Conservation (phyloP, 1,139 yeast genomes). For the Sugiyamaella novakii region DNA sequence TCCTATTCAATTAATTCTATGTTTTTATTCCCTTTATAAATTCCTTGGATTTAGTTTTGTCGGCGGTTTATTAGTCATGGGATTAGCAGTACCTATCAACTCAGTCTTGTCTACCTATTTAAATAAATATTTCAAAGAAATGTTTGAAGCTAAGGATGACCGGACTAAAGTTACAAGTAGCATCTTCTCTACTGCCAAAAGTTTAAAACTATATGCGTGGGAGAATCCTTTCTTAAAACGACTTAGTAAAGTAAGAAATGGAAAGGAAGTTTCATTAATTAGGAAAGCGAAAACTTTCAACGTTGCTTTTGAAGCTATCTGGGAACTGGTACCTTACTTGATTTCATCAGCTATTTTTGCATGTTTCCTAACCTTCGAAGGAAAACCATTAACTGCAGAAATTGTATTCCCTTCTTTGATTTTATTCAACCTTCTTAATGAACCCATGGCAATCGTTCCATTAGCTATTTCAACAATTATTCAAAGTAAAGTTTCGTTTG, state of each 20-base stretch:
- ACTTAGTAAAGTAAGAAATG: slow-evolving; percentile 66
- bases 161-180: slow-evolving; percentile 63
- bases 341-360: slow-evolving; percentile 68
- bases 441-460: slow-evolving; percentile 55
- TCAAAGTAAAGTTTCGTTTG: slow-evolving; percentile 62
- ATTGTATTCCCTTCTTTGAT: slow-evolving; percentile 72
- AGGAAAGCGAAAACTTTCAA: slow-evolving; percentile 48
- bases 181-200: slow-evolving; percentile 62
- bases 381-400: slow-evolving; percentile 61
- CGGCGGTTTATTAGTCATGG: slow-evolving; percentile 57
- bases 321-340: slow-evolving; percentile 68
- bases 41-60: slow-evolving; percentile 63
- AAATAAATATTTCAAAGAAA: slow-evolving; percentile 54
- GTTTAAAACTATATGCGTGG: slow-evolving; percentile 72
- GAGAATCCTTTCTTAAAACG: slow-evolving; percentile 63
- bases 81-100: slow-evolving; percentile 58
- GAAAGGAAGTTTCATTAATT: slow-evolving; percentile 76
- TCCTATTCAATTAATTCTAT: slow-evolving; percentile 57
- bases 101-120: slow-evolving; percentile 51
- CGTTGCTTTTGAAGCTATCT: slow-evolving; percentile 55
- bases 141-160: slow-evolving; percentile 65
- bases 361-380: slow-evolving; percentile 46
- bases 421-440: slow-evolving; percentile 57
- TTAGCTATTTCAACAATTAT: slow-evolving; percentile 51
- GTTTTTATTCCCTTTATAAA: slow-evolving; percentile 56